Evolutionary conservation across 169 alveolate species (phyloP).

Genomic region (Plasmodium berghei): DNA sequence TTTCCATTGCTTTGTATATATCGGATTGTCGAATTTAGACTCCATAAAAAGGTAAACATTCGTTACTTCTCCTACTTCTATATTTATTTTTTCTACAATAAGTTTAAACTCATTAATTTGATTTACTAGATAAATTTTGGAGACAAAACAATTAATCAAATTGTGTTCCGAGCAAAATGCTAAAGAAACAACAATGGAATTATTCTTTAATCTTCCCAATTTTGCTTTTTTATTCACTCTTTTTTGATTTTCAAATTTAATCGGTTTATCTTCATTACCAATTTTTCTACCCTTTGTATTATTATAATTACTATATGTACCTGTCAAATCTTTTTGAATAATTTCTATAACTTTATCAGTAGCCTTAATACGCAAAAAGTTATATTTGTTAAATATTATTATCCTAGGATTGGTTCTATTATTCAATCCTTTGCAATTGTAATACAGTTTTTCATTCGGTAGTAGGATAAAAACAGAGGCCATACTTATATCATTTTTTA

Average conservation of each 20-base stretch:
- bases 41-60: neutral
- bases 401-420: neutral
- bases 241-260: too few relatives aligned
- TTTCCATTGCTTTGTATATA: too few relatives aligned
- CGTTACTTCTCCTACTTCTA: neutral
- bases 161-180: neutral
- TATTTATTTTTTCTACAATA: neutral
- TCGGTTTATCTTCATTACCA: neutral
- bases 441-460: slow-evolving; percentile 29
- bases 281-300: neutral
- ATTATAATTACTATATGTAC: too few relatives aligned
- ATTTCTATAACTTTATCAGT: neutral
- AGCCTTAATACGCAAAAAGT: slow-evolving; percentile 1
- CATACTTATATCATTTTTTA: slow-evolving; percentile 28
- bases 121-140: neutral
- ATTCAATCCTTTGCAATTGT: slow-evolving; percentile 30
- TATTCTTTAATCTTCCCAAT: too few relatives aligned
- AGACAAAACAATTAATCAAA: neutral
- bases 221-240: too few relatives aligned
- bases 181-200: neutral
- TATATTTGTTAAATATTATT: slow-evolving; percentile 4
- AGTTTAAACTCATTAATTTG: neutral
- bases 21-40: neutral
- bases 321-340: neutral
- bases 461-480: slow-evolving; percentile 26